These are phyloP conservation scores for Coemansia sp. DNA, from an alignment of 192 early-diverging fungal species.

Conservation along the genomic window DNA sequence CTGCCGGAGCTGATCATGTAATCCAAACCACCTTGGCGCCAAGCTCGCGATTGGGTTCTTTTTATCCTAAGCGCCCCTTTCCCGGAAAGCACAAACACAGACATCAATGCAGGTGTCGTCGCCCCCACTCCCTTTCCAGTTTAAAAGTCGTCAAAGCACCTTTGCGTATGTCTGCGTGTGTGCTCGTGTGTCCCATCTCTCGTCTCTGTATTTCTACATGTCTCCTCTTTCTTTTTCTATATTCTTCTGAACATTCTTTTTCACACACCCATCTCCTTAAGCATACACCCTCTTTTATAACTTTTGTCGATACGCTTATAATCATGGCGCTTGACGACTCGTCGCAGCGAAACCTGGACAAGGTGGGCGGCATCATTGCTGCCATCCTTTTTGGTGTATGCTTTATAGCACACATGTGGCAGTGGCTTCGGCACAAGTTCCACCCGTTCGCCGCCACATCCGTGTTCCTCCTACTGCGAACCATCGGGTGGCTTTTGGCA, in stretches of 20 bases:
- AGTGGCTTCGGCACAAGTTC: conserved; percentile 45
- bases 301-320: conserved; percentile 1
- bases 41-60: background rate
- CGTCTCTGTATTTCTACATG: background rate
- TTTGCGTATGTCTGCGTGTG: background rate
- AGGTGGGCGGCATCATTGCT: conserved; percentile 52
- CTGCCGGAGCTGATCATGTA: conserved; percentile 7
- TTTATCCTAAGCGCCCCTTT: background rate
- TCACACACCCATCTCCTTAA: conserved; percentile 6
- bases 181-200: conserved; percentile 1
- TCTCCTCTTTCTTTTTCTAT: background rate
- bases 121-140: background rate
- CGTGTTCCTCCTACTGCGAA: conserved; percentile 40
- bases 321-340: conserved; percentile 35
- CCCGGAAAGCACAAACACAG: background rate
- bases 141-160: background rate
- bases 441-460: conserved; percentile 31
- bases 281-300: conserved; percentile 9
- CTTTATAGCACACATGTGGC: conserved; percentile 43
- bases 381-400: conserved; percentile 37
- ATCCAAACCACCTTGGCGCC: background rate
- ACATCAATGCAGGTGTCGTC: background rate
- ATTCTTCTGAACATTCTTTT: background rate
- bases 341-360: conserved; percentile 47
- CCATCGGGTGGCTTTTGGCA: conserved; percentile 52